Evolutionary conservation across 768 basidiomycete species (phyloP).

Genomic region (Rhizopogon vesiculosus): DNA sequence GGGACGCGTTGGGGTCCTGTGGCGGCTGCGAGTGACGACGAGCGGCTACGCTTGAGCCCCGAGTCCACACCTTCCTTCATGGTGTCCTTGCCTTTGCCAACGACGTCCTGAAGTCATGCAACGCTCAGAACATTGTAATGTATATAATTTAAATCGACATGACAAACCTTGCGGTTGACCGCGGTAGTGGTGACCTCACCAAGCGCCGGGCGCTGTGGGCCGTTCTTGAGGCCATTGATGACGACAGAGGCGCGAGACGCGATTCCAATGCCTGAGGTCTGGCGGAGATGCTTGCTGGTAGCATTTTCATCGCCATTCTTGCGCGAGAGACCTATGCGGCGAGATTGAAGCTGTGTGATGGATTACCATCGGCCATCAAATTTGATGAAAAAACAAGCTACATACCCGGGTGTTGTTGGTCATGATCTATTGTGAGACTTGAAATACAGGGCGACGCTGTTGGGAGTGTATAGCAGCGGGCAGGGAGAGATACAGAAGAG

Average conservation of each 20-base stretch:
- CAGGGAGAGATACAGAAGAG: slow-evolving; percentile 16
- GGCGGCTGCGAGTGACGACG: slow-evolving; percentile 59
- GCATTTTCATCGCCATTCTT: slow-evolving; percentile 80
- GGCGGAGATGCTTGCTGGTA: slow-evolving; percentile 60
- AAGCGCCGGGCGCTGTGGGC: slow-evolving; percentile 64
- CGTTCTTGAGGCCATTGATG: slow-evolving; percentile 43
- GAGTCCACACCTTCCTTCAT: slow-evolving; percentile 53
- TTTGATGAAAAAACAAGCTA: background rate
- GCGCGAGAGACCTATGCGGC: slow-evolving; percentile 63
- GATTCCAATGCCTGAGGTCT: slow-evolving; percentile 45
- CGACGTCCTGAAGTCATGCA: slow-evolving; percentile 35
- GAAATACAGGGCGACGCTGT: slow-evolving; percentile 21
- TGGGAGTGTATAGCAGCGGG: slow-evolving; percentile 11
- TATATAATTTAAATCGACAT: background rate
- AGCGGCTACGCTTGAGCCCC: slow-evolving; percentile 54
- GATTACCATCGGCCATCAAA: slow-evolving; percentile 2
- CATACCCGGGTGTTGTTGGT: slow-evolving; percentile 59
- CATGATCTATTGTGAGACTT: slow-evolving; percentile 32
- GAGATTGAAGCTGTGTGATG: slow-evolving; percentile 54
- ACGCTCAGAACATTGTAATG: background rate
- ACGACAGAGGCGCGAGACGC: slow-evolving; percentile 46
- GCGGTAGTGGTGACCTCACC: slow-evolving; percentile 78
- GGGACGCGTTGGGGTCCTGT: slow-evolving; percentile 67
- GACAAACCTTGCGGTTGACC: slow-evolving; percentile 70
- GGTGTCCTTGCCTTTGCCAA: slow-evolving; percentile 52